phyloP scores from a whole-genome alignment of 768 basidiomycete species.

The Mycena vitilis region DNA sequence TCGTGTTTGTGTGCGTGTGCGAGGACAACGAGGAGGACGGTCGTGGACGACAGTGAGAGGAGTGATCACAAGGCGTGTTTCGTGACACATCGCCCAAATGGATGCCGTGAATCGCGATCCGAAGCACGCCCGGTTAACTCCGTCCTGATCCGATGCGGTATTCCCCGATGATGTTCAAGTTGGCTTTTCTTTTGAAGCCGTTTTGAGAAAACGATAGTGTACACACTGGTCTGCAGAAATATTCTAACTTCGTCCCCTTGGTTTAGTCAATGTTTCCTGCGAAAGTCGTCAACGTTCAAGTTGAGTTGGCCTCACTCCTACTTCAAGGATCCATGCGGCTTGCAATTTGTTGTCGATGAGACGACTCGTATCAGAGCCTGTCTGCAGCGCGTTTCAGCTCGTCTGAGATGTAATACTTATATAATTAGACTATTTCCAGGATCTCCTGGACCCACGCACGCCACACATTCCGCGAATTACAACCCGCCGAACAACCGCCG shows the following conservation, averaged over 20 bases:
- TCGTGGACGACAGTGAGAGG: slow-evolving; percentile 10
- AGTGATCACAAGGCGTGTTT: slow-evolving; percentile 3
- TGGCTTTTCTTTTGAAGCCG: background rate
- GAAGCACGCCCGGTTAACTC: background rate
- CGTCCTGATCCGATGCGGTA: no score
- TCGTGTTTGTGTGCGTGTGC: slow-evolving; percentile 16
- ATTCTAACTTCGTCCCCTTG: no score
- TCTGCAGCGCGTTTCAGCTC: background rate
- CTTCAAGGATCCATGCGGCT: no score
- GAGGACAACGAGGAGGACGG: slow-evolving; percentile 4
- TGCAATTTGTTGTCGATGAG: background rate
- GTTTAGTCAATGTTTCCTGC: no score
- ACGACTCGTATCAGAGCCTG: background rate
- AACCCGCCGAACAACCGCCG: background rate
- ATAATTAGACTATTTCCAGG: background rate
- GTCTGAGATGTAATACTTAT: background rate
- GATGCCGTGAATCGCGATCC: slow-evolving; percentile 3
- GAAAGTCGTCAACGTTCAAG: no score
- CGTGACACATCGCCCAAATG: background rate
- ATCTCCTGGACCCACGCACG: background rate
- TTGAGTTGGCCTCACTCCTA: no score
- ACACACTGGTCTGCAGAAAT: no score
- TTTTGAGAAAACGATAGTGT: no score
- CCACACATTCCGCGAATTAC: no score
- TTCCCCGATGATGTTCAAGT: background rate